Evolutionary conservation across 2,329 filamentous ascomycete species (phyloP).

Genomic region (Monilinia fructicola): DNA sequence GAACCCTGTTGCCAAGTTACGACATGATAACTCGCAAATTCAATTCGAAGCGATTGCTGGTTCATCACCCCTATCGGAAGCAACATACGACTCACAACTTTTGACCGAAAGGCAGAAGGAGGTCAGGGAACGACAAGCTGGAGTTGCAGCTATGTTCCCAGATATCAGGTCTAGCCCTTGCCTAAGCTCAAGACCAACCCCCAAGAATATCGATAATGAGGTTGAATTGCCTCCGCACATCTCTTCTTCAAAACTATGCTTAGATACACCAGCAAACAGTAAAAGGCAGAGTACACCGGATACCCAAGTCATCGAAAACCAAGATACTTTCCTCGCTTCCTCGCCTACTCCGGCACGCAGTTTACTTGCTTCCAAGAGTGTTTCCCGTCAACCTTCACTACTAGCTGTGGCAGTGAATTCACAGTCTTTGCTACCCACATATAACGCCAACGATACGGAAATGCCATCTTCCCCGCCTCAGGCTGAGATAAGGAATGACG

Average conservation of each 20-base stretch:
- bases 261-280: constrained; percentile 13
- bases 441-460: constrained; percentile 45
- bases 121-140: constrained; percentile 63
- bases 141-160: constrained; percentile 65
- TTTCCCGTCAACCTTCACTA: constrained; percentile 57
- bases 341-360: constrained; percentile 55
- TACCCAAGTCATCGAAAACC: constrained; percentile 31
- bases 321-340: constrained; percentile 48
- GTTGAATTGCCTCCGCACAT: constrained; percentile 30
- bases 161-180: constrained; percentile 60
- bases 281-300: constrained; percentile 35
- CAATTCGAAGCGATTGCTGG: constrained; percentile 71
- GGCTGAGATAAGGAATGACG: background rate
- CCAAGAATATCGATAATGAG: constrained; percentile 35
- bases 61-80: constrained; percentile 53
- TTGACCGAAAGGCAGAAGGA: constrained; percentile 80
- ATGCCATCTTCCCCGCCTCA: constrained; percentile 35
- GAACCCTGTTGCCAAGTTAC: constrained; percentile 52
- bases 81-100: constrained; percentile 63
- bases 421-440: no score
- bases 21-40: constrained; percentile 81
- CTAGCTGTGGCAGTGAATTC: constrained; percentile 43
- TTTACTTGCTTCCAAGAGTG: constrained; percentile 52
- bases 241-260: constrained; percentile 31
- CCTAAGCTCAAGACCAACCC: constrained; percentile 25